These are phyloP conservation scores for Aspergillus bridgeri DNA, from an alignment of 495 filamentous ascomycete species.

Conservation along the genomic window DNA sequence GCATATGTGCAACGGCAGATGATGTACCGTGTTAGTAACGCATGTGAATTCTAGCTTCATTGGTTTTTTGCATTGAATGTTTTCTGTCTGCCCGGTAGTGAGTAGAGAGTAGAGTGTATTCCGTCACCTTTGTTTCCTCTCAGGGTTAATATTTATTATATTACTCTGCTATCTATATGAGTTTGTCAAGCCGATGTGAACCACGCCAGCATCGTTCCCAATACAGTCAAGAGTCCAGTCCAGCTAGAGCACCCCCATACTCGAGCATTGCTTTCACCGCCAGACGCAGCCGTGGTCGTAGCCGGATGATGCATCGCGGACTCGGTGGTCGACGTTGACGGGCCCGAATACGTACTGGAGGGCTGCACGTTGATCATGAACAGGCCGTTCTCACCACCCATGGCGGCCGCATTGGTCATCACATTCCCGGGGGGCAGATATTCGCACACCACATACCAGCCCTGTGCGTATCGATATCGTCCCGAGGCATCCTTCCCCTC, in stretches of 20 bases:
- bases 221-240: background rate
- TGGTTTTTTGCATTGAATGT: background rate
- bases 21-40: background rate
- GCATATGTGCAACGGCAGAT: slow-evolving; percentile 5
- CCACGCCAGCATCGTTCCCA: background rate
- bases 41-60: background rate
- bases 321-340: slow-evolving; percentile 14
- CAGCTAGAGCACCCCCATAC: background rate
- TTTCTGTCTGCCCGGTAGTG: background rate
- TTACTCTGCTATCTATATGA: too few species aligned
- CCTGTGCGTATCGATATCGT: slow-evolving; percentile 32
- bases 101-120: background rate
- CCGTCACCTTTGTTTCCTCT: background rate
- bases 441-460: slow-evolving; percentile 80
- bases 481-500: slow-evolving; percentile 14
- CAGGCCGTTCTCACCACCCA: slow-evolving; percentile 45
- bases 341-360: slow-evolving; percentile 15
- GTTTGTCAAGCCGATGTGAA: background rate
- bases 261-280: background rate
- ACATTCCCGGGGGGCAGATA: slow-evolving; percentile 76
- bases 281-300: background rate
- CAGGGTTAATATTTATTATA: background rate
- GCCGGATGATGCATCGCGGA: background rate
- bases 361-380: slow-evolving; percentile 41
- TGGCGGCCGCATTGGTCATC: slow-evolving; percentile 37